Evolutionary conservation across 2,329 filamentous ascomycete species (phyloP).

Genomic region (Diaporthe velutina): DNA sequence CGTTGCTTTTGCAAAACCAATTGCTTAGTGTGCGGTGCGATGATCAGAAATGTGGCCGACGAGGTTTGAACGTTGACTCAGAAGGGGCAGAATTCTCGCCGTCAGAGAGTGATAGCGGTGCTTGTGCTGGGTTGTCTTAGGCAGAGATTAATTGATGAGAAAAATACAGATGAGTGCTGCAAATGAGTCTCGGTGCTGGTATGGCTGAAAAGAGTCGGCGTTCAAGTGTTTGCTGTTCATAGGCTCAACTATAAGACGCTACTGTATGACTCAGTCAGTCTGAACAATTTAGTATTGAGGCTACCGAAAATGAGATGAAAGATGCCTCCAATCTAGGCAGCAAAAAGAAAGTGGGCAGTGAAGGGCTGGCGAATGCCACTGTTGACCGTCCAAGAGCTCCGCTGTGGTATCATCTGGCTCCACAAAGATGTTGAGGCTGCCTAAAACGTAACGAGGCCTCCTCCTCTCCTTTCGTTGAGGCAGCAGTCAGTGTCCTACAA

Average conservation of each 20-base stretch:
- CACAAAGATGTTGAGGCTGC: background rate
- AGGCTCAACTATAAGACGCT: background rate
- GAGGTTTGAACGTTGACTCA: background rate
- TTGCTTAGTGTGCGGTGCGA: background rate
- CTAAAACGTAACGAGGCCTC: background rate
- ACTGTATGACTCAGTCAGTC: background rate
- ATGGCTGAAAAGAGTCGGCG: background rate
- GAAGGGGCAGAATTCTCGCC: background rate
- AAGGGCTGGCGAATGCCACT: background rate
- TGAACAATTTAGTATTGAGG: background rate
- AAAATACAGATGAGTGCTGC: background rate
- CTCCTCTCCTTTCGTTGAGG: background rate
- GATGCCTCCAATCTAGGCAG: no score
- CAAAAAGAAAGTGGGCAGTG: background rate
- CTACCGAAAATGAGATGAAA: no score
- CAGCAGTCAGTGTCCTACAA: background rate
- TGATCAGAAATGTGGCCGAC: background rate
- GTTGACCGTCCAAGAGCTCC: background rate
- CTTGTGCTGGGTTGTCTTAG: background rate
- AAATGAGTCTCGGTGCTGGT: background rate
- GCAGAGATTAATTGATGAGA: background rate
- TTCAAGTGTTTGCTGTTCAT: background rate
- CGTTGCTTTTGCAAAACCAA: background rate
- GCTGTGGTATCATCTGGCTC: background rate
- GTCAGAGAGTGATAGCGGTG: background rate